Evolutionary conservation across 768 basidiomycete species (phyloP), one percentile per base, ranked within the genome.

Genomic region (Zangia roseola): DNA sequence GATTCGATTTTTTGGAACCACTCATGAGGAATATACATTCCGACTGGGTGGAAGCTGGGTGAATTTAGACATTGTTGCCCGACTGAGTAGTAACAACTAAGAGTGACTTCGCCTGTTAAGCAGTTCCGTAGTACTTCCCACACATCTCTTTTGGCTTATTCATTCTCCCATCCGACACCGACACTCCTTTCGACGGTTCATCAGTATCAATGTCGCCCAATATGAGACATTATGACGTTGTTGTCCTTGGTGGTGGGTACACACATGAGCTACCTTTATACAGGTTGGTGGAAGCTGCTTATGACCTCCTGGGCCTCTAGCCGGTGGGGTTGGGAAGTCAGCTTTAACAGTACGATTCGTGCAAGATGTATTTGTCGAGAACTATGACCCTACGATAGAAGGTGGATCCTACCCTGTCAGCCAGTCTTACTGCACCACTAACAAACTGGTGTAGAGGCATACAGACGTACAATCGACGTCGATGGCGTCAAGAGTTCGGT

Each of bases 271-370:
- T 34, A 8, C 24, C 38, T 37, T 14, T 14, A 7, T 16, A 31
- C 50, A 21, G n/a, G 45, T 39, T 30, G 19, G 12, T 34, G 16
- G 12, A 26, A 39, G 10, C 8, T 43, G 2, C 30, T 31, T 31
- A 34, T 45, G 57, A 45, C 45, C 20, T 43, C 45, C 44, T 39
- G 10, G 34, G 53, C 31, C 14, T 42, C 45, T 49, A 91, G 89
- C 89, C 61, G 91, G 91, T 60, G 91, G 91, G 20, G 90, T 93
- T 45, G 91, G 91, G 40, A 93, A 93, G 69, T 91, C 89, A 21
- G 88, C 91, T 12, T 74, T 93, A 28, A 90, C 88, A 62, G 83
- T 89, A 58, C 80, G 88, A 50, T 91, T 86, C 64, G 81, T 89
- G 40, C 77, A 78, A 55, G 80, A 87, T 64, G 74, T 79, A 37